Base-by-base conservation (phyloP, 2,329 filamentous ascomycete genomes). In the Aspergillus candidus region DNA sequence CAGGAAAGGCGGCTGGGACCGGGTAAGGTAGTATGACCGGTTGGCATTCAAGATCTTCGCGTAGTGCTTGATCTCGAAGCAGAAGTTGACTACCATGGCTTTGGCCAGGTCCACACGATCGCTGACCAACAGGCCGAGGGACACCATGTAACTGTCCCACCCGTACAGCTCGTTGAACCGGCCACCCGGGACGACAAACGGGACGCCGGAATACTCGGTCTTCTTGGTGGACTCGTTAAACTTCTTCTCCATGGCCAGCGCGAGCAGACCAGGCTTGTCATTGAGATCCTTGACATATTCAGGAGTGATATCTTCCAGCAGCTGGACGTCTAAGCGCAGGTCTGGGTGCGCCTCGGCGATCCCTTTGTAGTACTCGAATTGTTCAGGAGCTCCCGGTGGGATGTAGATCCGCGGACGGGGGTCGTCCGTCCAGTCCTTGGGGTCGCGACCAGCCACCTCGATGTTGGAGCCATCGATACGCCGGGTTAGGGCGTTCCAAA, bases 111-210 rank as follows among this genome's bases (percentile, higher is more conserved):
- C 82, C 15, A 88, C 82, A 47, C 87, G 83, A 62, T 93, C 86
- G 61, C 91, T 88, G 56, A 88, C 80, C 47, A 97, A 73, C 46
- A 98, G 76, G 13, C 93, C 93, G 3, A 97, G 75, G 4, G 91
- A 93, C 65, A 91, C 88, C 89, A 98, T 97, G 73, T 97, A 98
- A 65, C 89, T 96, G 69, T 98, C 93, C 93, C 93, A 98, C 37
- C 91, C 91, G 63, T 98, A 98, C 15, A 98, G 71, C 67, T 98
- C 93, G 68, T 98, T 98, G 81, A 98, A 98, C 27, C 93, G 82
- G 17, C 93, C 93, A 47, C 93, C 93, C 0, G 93, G 93, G 3
- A 98, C 93, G n/a, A 97, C 89, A 57, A 97, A 98, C 0, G 93
- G 91, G 46, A 94, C 75, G 3, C 93, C 93, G 31, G 77, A 76